Conservation (phyloP, 768 basidiomycete genomes). For the Tylopilus plumbeoviolaceoides region DNA sequence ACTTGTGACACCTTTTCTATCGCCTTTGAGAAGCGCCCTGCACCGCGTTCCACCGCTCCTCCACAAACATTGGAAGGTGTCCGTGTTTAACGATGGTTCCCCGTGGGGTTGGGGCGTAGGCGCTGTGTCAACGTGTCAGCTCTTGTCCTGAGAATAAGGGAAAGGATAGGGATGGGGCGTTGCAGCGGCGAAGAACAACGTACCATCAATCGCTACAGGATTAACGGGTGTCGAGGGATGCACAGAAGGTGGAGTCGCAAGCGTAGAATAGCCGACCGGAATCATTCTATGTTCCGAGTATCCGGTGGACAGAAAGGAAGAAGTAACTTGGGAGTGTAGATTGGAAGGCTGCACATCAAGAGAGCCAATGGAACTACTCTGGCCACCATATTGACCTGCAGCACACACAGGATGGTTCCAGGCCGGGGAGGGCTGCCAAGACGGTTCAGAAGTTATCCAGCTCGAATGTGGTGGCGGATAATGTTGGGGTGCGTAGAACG, state of each 20-base stretch:
- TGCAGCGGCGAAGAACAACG: slow-evolving; percentile 1
- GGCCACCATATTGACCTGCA: background rate
- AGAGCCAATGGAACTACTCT: background rate
- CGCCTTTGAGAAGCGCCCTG: slow-evolving; percentile 12
- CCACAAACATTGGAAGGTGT: slow-evolving; percentile 23
- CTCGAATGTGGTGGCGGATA: background rate
- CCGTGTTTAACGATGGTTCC: background rate
- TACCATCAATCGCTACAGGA: slow-evolving; percentile 12
- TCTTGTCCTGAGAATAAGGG: background rate
- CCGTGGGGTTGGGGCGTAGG: slow-evolving; percentile 3
- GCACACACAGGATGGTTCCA: slow-evolving; percentile 4
- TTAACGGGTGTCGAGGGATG: background rate
- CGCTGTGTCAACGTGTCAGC: slow-evolving; percentile 13
- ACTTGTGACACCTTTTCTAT: slow-evolving; percentile 15
- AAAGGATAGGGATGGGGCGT: background rate
- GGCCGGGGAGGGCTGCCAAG: slow-evolving; percentile 1
- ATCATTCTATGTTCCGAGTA: background rate
- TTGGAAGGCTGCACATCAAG: background rate
- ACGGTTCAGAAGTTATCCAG: background rate
- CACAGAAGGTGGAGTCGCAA: background rate
- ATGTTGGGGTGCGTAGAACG: background rate
- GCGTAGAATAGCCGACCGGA: background rate
- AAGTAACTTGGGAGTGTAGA: background rate
- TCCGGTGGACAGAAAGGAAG: background rate
- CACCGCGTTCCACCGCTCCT: slow-evolving; percentile 7